phyloP scores from a whole-genome alignment of 768 basidiomycete genomes.

The Solioccasus polychromus region DNA sequence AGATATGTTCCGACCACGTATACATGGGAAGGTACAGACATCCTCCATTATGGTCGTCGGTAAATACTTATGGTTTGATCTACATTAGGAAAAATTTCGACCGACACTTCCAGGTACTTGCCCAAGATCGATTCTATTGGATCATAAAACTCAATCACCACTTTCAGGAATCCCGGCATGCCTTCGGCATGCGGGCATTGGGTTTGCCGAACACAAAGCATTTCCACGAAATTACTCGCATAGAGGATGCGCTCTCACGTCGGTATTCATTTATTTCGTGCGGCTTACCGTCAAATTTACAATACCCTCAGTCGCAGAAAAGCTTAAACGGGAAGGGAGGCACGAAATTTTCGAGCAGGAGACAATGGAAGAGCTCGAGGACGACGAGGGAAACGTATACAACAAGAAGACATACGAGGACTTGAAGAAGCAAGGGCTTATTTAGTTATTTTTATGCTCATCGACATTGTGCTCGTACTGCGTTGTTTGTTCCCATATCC shows the following conservation, averaged over 20 bases:
- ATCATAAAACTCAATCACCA: conserved; percentile 17
- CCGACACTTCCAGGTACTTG: conserved; percentile 81
- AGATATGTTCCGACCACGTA: conserved; percentile 95
- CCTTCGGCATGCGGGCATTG: conserved; percentile 96
- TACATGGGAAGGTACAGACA: conserved; percentile 86
- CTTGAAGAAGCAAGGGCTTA: conserved; percentile 91
- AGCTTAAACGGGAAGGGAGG: conserved; percentile 94
- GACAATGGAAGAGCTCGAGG: conserved; percentile 97
- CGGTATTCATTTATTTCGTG: conserved; percentile 35
- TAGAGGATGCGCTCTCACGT: conserved; percentile 95
- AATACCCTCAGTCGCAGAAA: conserved; percentile 77
- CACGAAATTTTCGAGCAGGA: conserved; percentile 92
- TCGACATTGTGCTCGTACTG: conserved; percentile 4
- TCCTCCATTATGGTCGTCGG: not conserved
- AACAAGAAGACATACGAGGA: conserved; percentile 98
- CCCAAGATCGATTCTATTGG: conserved; percentile 9
- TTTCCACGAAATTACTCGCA: conserved; percentile 97
- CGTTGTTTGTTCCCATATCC: conserved; percentile 1
- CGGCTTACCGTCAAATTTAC: not conserved
- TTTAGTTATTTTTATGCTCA: conserved; percentile 38
- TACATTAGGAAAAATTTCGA: conserved; percentile 85
- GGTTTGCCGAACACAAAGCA: conserved; percentile 98
- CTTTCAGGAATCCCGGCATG: conserved; percentile 85
- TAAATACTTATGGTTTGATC: conserved; percentile 15
- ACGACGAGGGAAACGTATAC: conserved; percentile 98